These are phyloP conservation scores for Aureobasidium namibiae DNA, from an alignment of 2,329 filamentous ascomycete species.

Conservation along the genomic window DNA sequence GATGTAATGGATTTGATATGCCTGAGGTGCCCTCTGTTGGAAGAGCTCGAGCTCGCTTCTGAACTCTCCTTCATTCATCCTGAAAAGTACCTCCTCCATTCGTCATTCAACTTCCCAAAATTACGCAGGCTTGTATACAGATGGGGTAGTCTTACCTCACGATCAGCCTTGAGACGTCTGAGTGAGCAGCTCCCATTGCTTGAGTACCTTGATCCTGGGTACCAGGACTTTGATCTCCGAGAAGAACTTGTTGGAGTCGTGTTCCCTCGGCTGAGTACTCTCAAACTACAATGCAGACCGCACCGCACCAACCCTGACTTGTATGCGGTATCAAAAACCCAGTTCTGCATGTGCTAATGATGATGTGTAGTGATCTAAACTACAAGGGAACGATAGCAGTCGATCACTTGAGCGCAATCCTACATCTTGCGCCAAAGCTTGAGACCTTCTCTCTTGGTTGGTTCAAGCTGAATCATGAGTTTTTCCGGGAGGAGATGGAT, in stretches of 20 bases:
- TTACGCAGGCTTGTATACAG: neutral
- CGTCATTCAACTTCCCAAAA: neutral
- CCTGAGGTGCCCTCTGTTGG: neutral
- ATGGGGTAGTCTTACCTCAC: neutral
- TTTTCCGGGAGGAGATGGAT: neutral
- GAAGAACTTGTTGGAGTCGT: neutral
- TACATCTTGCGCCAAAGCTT: neutral
- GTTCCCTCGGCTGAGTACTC: neutral
- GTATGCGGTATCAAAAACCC: neutral
- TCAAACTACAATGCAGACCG: neutral
- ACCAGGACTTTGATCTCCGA: neutral
- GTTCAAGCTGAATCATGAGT: neutral
- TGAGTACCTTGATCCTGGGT: neutral
- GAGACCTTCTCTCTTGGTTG: neutral
- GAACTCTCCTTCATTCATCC: too few relatives aligned
- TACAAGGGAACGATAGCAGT: neutral
- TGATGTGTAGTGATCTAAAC: neutral
- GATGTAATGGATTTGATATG: neutral
- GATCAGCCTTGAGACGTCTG: neutral
- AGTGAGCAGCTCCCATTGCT: neutral
- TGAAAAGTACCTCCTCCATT: neutral
- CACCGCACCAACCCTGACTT: neutral
- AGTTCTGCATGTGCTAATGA: neutral
- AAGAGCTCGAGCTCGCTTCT: neutral
- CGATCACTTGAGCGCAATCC: neutral